Conservation (phyloP, 2,329 filamentous ascomycete species). For the Colletotrichum sp. region DNA sequence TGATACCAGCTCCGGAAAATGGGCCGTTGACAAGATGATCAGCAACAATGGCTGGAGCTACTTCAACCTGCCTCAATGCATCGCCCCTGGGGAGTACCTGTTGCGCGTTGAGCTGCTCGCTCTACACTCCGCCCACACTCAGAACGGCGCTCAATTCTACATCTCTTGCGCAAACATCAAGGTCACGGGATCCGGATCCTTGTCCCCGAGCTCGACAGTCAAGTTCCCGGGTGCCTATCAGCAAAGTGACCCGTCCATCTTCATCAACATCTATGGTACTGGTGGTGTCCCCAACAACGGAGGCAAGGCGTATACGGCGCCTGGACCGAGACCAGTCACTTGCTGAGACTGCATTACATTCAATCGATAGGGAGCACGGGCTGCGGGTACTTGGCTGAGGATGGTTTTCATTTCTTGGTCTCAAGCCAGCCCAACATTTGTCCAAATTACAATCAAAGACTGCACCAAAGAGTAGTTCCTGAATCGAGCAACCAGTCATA, state of each 20-base stretch:
- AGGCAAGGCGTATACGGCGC: slow-evolving; percentile 43
- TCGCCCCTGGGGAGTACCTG: slow-evolving; percentile 60
- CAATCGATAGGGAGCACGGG: fast-evolving
- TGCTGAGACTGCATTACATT: slow-evolving; percentile 18
- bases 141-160: slow-evolving; percentile 56
- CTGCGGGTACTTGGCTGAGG: not conserved
- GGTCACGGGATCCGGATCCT: slow-evolving; percentile 47
- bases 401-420: not conserved
- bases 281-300: slow-evolving; percentile 45
- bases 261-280: slow-evolving; percentile 51
- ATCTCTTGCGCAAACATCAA: slow-evolving; percentile 63
- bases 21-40: slow-evolving; percentile 54
- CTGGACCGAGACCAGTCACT: slow-evolving; percentile 37
- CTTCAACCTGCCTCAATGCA: slow-evolving; percentile 54
- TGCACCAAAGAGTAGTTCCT: not conserved
- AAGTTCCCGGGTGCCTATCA: slow-evolving; percentile 51
- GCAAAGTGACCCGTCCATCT: slow-evolving; percentile 47
- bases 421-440: fast-evolving
- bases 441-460: fast-evolving
- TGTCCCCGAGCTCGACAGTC: slow-evolving; percentile 41
- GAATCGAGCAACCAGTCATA: not conserved
- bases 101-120: slow-evolving; percentile 60
- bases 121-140: slow-evolving; percentile 51
- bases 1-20: slow-evolving; percentile 44
- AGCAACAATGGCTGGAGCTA: slow-evolving; percentile 48